These are phyloP conservation scores for Trichoderma sp. DNA, from an alignment of 2,329 filamentous ascomycete genomes.

Conservation along the genomic window DNA sequence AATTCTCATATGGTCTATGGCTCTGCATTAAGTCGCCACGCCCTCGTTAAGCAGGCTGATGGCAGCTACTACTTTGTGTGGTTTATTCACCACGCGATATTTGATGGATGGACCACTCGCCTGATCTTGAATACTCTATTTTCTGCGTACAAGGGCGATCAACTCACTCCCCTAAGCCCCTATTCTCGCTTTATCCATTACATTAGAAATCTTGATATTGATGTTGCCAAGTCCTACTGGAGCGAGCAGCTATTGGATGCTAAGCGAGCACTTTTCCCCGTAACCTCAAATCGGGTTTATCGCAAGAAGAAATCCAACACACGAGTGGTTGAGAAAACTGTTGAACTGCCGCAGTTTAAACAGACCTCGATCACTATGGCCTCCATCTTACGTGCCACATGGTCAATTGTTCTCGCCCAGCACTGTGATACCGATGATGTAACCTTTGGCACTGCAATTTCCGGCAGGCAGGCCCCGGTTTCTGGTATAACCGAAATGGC, in stretches of 20 bases:
- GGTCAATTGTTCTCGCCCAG: conserved; percentile 1
- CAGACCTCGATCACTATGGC: conserved; percentile 23
- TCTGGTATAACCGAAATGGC: conserved; percentile 24
- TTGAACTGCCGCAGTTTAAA: background rate
- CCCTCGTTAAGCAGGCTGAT: background rate
- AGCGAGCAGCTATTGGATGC: conserved; percentile 15
- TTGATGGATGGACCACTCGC: conserved; percentile 13
- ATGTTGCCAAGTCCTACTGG: conserved; percentile 9
- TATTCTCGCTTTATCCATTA: conserved; percentile 34
- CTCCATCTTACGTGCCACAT: conserved; percentile 20
- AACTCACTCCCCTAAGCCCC: background rate
- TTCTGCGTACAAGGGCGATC: background rate
- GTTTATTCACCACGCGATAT: conserved; percentile 5
- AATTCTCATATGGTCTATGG: conserved; percentile 2
- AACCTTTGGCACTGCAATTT: conserved; percentile 24
- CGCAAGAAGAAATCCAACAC: too few species aligned
- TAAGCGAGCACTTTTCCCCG: background rate
- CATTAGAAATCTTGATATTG: background rate
- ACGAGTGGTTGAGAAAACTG: background rate
- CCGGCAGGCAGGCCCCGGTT: conserved; percentile 25
- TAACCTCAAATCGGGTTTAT: too few species aligned
- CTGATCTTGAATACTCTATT: background rate
- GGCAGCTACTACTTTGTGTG: conserved; percentile 4
- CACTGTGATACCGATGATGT: conserved; percentile 23
- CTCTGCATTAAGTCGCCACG: background rate